A percentile compares a stretch with the other conserved stretches of the same genome.
Evolutionary conservation across 164 flowering plant species (phyloP).

Genomic region (Nymphaea colorata): DNA sequence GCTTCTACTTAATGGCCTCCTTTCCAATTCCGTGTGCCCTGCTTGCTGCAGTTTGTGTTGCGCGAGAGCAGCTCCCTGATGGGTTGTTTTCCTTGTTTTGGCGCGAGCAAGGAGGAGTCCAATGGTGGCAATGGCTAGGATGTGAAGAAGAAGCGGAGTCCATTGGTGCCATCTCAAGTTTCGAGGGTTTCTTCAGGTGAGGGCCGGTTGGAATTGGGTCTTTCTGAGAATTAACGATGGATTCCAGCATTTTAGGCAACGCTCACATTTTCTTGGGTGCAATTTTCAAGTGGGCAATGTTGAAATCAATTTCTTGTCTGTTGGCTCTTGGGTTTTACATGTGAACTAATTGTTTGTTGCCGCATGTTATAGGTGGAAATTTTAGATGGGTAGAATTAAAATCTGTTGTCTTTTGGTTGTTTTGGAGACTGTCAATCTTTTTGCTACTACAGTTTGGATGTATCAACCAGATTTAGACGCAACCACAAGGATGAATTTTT

Average conservation of each 20-base stretch:
- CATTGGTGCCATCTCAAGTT: conserved; percentile 13
- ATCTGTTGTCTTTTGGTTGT: too few relatives aligned
- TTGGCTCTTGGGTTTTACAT: not conserved
- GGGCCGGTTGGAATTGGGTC: conserved; percentile 1
- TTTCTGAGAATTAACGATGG: not conserved
- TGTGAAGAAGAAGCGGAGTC: conserved; percentile 8
- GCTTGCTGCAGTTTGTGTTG: conserved; percentile 3
- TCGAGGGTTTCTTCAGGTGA: conserved; percentile 24
- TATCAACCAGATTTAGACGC: too few relatives aligned
- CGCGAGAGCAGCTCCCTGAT: conserved; percentile 12
- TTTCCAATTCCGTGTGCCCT: not conserved
- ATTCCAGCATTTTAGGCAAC: not conserved
- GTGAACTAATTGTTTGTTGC: not conserved
- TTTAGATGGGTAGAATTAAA: too few relatives aligned
- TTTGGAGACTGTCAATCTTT: too few relatives aligned
- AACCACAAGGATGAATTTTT: too few relatives aligned
- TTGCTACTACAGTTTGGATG: too few relatives aligned
- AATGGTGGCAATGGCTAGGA: conserved; percentile 13
- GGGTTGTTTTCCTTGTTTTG: conserved; percentile 33
- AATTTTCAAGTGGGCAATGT: not conserved
- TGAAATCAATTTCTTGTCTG: not conserved
- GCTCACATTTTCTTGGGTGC: not conserved
- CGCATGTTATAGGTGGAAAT: too few relatives aligned
- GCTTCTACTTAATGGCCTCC: too few relatives aligned
- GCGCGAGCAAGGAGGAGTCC: conserved; percentile 20